Percentiles rank a stretch among this genome's conserved stretches.
Conservation (phyloP, 495 filamentous ascomycete genomes). For the Rhypophila decipiens region DNA sequence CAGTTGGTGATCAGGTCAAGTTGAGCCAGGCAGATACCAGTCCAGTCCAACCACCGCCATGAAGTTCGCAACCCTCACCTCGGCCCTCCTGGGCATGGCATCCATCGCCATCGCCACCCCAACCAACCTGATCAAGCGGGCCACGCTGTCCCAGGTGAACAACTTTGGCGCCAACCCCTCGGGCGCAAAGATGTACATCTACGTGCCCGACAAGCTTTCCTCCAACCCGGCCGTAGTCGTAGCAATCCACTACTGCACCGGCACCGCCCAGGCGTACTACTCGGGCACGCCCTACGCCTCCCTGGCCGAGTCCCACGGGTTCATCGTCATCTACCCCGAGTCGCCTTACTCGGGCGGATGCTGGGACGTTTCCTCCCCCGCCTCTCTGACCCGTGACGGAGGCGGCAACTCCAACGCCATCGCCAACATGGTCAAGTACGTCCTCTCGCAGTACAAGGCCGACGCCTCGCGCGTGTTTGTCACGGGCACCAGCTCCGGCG, state of each 20-base stretch:
- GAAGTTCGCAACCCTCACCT: constrained; percentile 20
- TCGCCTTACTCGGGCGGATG: constrained; percentile 43
- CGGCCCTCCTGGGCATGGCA: constrained; percentile 21
- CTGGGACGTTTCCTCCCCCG: constrained; percentile 55
- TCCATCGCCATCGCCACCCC: constrained; percentile 8
- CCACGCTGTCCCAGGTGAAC: constrained; percentile 28
- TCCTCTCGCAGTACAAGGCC: constrained; percentile 41
- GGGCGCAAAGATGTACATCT: constrained; percentile 31
- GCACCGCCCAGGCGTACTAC: constrained; percentile 46
- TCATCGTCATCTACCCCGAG: constrained; percentile 52
- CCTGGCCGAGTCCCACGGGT: constrained; percentile 47
- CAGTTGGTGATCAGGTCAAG: background rate
- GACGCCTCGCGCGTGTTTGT: constrained; percentile 46
- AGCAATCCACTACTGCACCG: constrained; percentile 50
- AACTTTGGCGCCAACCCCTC: constrained; percentile 36
- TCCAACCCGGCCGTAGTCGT: constrained; percentile 40
- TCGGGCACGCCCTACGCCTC: constrained; percentile 38
- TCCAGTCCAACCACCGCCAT: constrained; percentile 11
- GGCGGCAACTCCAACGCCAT: constrained; percentile 55
- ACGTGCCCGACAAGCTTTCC: constrained; percentile 30
- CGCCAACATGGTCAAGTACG: constrained; percentile 54
- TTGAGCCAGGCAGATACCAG: background rate
- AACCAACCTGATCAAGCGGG: constrained; percentile 18
- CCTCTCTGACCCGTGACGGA: constrained; percentile 49
- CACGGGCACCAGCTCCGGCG: constrained; percentile 48